Evolutionary conservation across 345 rosid genomes (phyloP).

Genomic region (Sisymbrium irio): DNA sequence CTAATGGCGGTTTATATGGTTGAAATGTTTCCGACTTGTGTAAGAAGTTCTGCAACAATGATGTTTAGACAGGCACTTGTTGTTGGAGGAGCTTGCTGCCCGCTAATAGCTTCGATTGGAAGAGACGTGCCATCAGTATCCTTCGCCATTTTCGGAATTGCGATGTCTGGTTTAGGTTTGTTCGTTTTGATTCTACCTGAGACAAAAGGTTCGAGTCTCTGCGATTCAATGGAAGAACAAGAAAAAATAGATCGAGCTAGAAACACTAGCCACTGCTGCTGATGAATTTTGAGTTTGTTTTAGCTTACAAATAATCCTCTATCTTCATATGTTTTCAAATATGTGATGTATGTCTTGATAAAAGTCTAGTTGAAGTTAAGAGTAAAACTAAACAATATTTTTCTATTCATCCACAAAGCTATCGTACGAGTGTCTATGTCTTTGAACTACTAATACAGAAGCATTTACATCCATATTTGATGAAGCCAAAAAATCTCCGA

Average conservation of each 20-base stretch:
- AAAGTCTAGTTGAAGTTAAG: background rate
- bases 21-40: conserved; percentile 55
- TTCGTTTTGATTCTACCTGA: conserved; percentile 38
- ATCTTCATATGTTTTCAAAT: background rate
- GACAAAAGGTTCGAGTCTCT: conserved; percentile 36
- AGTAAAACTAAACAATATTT: conserved; percentile 4
- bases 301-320: background rate
- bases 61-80: conserved; percentile 45
- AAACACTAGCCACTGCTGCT: background rate
- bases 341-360: background rate
- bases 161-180: conserved; percentile 24
- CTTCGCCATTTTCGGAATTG: conserved; percentile 34
- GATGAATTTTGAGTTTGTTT: background rate
- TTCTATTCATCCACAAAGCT: conserved; percentile 31
- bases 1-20: conserved; percentile 41
- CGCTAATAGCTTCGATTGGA: conserved; percentile 40
- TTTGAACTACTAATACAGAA: conserved; percentile 75
- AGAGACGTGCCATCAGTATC: conserved; percentile 20
- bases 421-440: conserved; percentile 43
- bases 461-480: conserved; percentile 47
- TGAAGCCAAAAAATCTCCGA: conserved; percentile 72
- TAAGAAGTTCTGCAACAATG: conserved; percentile 44
- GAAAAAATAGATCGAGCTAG: conserved; percentile 25
- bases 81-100: conserved; percentile 37
- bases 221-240: conserved; percentile 43